phyloP scores from a whole-genome alignment of 75 land plant species.

The Cunninghamia lanceolata region DNA sequence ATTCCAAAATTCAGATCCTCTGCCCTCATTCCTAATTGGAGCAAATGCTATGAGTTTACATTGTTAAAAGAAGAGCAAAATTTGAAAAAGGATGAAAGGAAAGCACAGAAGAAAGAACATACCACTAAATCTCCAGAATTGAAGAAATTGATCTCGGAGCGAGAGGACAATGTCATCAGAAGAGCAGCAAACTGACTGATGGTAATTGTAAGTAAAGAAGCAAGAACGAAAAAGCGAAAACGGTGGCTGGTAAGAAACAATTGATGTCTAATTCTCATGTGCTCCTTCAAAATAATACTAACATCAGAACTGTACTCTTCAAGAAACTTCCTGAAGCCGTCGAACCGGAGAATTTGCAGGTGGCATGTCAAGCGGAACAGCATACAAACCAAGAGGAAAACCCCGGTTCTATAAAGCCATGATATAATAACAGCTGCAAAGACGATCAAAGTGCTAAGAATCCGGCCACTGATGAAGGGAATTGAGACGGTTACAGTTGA shows the following conservation, averaged over 20 bases:
- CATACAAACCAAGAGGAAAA: constrained; percentile 68
- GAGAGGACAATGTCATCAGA: constrained; percentile 38
- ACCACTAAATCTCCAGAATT: constrained; percentile 71
- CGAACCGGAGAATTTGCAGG: constrained; percentile 67
- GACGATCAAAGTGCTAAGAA: constrained; percentile 18
- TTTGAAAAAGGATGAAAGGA: not conserved
- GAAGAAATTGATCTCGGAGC: constrained; percentile 50
- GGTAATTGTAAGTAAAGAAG: constrained; percentile 40
- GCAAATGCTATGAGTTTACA: too few species aligned
- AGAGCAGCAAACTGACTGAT: constrained; percentile 62
- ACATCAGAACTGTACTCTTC: constrained; percentile 35
- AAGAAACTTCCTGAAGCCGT: constrained; percentile 44
- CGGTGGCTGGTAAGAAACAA: constrained; percentile 60
- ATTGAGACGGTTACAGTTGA: constrained; percentile 31
- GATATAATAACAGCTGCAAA: constrained; percentile 48
- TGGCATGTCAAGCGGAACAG: constrained; percentile 74
- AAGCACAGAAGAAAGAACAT: not conserved
- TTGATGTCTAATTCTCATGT: constrained; percentile 61
- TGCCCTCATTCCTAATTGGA: too few species aligned
- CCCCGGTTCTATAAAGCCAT: constrained; percentile 68
- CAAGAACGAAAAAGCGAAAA: constrained; percentile 55
- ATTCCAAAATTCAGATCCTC: too few species aligned
- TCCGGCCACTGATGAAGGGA: constrained; percentile 15
- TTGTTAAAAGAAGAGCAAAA: not conserved
- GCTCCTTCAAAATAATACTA: constrained; percentile 51